Evolutionary conservation across 2,329 filamentous ascomycete species (phyloP), one percentile per base, ranked within the genome.

Genomic region (Zopfia rhizophila): DNA sequence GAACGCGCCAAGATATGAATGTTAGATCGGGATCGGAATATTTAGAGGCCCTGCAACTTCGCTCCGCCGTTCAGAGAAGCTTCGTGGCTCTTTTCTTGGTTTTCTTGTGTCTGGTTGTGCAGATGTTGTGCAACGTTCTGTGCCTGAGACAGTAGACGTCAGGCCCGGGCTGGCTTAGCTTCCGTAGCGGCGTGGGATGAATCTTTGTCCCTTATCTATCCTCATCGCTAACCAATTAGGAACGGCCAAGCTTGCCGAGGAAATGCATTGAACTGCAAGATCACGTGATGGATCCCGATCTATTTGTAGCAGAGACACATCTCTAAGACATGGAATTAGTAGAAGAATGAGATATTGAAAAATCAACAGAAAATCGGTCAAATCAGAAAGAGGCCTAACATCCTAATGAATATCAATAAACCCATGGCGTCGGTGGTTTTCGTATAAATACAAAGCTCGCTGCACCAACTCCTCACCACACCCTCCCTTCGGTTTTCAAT

Each of bases 191-290:
- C 39, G 45, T 35, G 41, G 45, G 41, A 49, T 52, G 45, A 48
- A 47, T 30, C 21, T 30, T 44, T 21, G 45, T 21, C 33, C 31
- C 44, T 54, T 56, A 56, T 56, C 53, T 47, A 24, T 42, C 4
- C 12, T 29, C 12, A 14, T 13, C 14, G 16, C 24, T n/a, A 28
- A 19, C 52, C 52, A 55, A 55, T 55, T 27, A 51, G 25, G 30
- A 12, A 3, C 6, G 23, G 17, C 31, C 30, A 23, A 31, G 11
- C 8, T 18, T 18, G 31, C 52, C 52, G 52, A 50, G 52, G 52
- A 55, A 42, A 53, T 43, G 28, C 49, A 28, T 10, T 21, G 7
- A 30, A 16, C 23, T 16, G 11, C 32, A 23, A 7, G 14, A 31
- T 45, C 33, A 45, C 33, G 19, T 45, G 41, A 7, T 7, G 25